Evolutionary conservation across 495 filamentous ascomycete species (phyloP), one percentile per base, ranked within the genome.

Genomic region (Penicillium riverlandense): DNA sequence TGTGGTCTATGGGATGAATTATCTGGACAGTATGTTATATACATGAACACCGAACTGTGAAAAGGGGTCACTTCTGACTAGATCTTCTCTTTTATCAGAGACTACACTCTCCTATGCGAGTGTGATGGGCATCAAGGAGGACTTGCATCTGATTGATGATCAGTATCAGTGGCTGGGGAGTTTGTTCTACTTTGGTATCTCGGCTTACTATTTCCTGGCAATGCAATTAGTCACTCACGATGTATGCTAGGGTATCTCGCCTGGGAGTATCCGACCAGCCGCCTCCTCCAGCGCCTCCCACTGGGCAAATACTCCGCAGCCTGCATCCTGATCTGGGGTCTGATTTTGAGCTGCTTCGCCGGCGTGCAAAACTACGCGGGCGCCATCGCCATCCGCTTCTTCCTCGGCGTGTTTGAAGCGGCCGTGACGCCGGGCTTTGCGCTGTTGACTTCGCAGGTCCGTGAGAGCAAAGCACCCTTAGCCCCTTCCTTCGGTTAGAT

Each of bases 371-470:
- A 55, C 41, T 77, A 58, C 42, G 54, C 58, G 6, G 71, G 73
- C 10, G 75, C 76, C 2, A 68, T 79, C 38, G 71, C 72, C 9
- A 75, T 82, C 41, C 76, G 80, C 1, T 73, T 80, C 43, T 72
- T 84, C 55, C 68, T 79, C 15, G 80, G 80, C 36, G 67, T 76
- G 11, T 79, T 78, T 40, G 80, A 84, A 58, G 73, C 79, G 1
- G 75, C 78, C 2, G 78, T 83, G 5, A 80, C 77, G 8, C 80
- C 80, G 7, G 80, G 76, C 1, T 83, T 84, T 50, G 79, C 77
- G 1, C 62, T 83, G 7, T 66, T 84, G 46, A 80, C 80, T 3
- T 75, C 71, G n/a, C 71, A 70, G 59, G 68, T 67, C 50, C 11
- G 51, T 6, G 22, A 3, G 6, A 22, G 22, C 22, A 22, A 22